A percentile compares a stretch with the other conserved stretches of the same genome.
phyloP scores from a whole-genome alignment of 2,329 filamentous ascomycete genomes.

The Tolypocladium sp. region DNA sequence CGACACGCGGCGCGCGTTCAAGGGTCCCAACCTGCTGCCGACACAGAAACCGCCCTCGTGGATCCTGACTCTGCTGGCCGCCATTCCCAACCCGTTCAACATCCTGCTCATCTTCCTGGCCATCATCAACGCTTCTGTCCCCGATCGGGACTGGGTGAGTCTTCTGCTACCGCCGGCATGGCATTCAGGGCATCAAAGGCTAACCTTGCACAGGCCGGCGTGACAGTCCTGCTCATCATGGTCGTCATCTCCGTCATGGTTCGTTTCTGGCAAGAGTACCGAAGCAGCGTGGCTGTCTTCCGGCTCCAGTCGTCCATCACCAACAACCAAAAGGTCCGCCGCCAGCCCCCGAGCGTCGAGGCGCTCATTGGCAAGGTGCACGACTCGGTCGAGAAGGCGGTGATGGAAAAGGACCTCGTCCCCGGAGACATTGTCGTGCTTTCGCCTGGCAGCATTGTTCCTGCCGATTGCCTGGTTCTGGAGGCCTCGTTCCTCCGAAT shows the following conservation, averaged over 20 bases:
- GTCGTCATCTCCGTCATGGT: constrained; percentile 14
- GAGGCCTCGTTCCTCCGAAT: constrained; percentile 16
- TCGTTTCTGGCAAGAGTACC: constrained; percentile 18
- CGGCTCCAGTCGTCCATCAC: constrained; percentile 14
- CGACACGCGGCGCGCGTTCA: constrained; percentile 9
- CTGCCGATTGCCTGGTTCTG: constrained; percentile 18
- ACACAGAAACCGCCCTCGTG: constrained; percentile 15
- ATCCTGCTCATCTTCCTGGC: constrained; percentile 13
- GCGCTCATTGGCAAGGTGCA: neutral
- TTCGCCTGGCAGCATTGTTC: constrained; percentile 13
- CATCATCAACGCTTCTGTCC: constrained; percentile 14
- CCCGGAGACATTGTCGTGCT: constrained; percentile 14
- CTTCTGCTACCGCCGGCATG: neutral
- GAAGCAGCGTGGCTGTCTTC: constrained; percentile 15
- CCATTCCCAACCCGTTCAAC: constrained; percentile 17
- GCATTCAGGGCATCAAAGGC: neutral
- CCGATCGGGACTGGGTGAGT: constrained; percentile 9
- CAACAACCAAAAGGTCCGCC: constrained; percentile 10
- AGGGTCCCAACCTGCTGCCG: constrained; percentile 13
- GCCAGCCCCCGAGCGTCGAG: constrained; percentile 1
- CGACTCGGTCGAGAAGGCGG: neutral
- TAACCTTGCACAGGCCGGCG: constrained; percentile 6
- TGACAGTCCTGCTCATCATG: constrained; percentile 16
- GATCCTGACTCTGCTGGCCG: constrained; percentile 14
- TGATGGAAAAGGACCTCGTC: constrained; percentile 11